phyloP scores from a whole-genome alignment of 352 stramenopile genomes.

The Globisporangium cystogenes region DNA sequence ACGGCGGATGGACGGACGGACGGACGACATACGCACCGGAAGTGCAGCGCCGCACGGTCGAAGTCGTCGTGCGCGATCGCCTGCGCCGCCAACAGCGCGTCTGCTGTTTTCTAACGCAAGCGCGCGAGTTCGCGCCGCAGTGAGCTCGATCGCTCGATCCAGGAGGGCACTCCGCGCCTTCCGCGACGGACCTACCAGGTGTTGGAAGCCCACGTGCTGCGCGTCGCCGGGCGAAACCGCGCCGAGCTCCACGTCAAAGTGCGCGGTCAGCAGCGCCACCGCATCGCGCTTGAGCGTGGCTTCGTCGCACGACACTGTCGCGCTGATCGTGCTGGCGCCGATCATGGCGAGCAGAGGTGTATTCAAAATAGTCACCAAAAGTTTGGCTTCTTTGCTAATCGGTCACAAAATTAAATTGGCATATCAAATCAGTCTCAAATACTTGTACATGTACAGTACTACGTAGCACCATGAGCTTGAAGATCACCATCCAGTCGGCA shows the following conservation, averaged over 20 bases:
- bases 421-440: too few species aligned
- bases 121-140: too few species aligned
- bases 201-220: slow-evolving; percentile 63
- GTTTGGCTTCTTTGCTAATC: too few species aligned
- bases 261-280: slow-evolving; percentile 23
- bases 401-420: too few species aligned
- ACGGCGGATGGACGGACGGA: not conserved
- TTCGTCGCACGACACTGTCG: slow-evolving; percentile 60
- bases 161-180: too few species aligned
- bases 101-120: slow-evolving; percentile 45
- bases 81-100: slow-evolving; percentile 74
- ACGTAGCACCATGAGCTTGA: too few species aligned
- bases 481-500: too few species aligned
- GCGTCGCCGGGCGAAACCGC: slow-evolving; percentile 47
- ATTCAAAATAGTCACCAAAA: too few species aligned
- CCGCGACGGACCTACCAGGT: slow-evolving; percentile 35
- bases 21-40: slow-evolving; percentile 26
- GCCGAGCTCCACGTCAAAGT: slow-evolving; percentile 67
- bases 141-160: too few species aligned
- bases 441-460: too few species aligned
- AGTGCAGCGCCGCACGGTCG: slow-evolving; percentile 42
- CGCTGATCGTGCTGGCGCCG: too few species aligned
- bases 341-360: too few species aligned
- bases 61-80: slow-evolving; percentile 80
- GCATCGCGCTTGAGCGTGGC: slow-evolving; percentile 39